Conservation (phyloP, 345 rosid species). For the Eucalyptus cloeziana region DNA sequence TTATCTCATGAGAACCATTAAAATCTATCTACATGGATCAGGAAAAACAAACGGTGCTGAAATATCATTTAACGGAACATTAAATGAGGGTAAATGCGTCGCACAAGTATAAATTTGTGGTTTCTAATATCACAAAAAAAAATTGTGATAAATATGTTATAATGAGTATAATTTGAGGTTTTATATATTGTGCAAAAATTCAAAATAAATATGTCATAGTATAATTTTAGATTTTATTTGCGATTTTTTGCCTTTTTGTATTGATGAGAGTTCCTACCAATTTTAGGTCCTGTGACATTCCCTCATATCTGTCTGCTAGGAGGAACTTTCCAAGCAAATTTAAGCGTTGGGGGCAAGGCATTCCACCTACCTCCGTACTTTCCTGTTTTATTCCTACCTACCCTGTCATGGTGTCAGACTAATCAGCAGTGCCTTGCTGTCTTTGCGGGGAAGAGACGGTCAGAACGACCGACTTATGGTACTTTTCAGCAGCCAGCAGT, state of each 20-base stretch:
- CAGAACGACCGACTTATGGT: not conserved
- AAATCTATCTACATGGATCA: too few relatives aligned
- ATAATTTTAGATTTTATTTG: not conserved
- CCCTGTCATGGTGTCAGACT: not conserved
- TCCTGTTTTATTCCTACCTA: not conserved
- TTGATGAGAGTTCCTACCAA: not conserved
- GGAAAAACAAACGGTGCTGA: fast-evolving
- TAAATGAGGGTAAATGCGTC: fast-evolving
- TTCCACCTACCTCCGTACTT: not conserved
- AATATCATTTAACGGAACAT: too few relatives aligned
- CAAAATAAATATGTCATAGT: too few relatives aligned
- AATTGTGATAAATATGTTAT: fast-evolving
- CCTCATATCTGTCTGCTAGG: not conserved
- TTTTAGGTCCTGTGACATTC: not conserved
- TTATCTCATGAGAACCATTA: not conserved
- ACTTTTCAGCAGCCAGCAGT: not conserved
- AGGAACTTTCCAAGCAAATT: not conserved
- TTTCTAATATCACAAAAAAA: not conserved
- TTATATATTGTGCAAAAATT: fast-evolving
- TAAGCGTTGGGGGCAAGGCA: not conserved
- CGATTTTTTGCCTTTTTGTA: not conserved
- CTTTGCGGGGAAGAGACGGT: not conserved
- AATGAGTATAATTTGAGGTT: too few relatives aligned
- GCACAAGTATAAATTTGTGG: fast-evolving
- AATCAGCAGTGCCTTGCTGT: not conserved